These are phyloP conservation scores for Pelargonium citronellum DNA, from an alignment of 441 rosid species.

Conservation along the genomic window DNA sequence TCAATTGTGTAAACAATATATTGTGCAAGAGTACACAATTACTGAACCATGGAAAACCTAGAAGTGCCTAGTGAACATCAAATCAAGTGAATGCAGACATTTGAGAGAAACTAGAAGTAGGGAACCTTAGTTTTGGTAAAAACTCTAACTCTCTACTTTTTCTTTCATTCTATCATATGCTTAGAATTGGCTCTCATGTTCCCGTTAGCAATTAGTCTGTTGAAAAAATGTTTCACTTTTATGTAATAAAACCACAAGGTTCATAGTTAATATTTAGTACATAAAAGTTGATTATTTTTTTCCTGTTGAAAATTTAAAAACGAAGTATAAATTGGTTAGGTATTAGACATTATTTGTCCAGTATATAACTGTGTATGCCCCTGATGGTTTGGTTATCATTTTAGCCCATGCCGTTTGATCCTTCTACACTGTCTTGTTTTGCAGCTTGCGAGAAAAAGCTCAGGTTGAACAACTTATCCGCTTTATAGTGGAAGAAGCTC, in stretches of 20 bases:
- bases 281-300: not conserved
- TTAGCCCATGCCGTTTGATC: conserved; percentile 1
- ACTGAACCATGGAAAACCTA: not conserved
- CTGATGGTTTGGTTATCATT: not conserved
- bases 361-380: not conserved
- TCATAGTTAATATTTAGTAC: conserved; percentile 3
- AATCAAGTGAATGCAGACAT: not conserved
- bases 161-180: not conserved
- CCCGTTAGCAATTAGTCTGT: not conserved
- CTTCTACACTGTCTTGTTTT: conserved; percentile 17
- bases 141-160: not conserved
- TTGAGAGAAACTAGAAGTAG: conserved; percentile 1
- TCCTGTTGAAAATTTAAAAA: not conserved
- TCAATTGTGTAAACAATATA: not conserved
- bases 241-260: not conserved
- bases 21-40: not conserved
- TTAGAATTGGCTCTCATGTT: conserved; percentile 7
- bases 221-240: not conserved
- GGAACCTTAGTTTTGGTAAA: not conserved
- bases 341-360: not conserved
- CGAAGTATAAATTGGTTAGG: not conserved
- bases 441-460: conserved; percentile 57
- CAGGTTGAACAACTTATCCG: conserved; percentile 62
- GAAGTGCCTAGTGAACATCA: not conserved
- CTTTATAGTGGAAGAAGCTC: conserved; percentile 59